These are phyloP conservation scores for Rubia occidens DNA, from an alignment of 305 asterid genomes.

Conservation along the genomic window DNA sequence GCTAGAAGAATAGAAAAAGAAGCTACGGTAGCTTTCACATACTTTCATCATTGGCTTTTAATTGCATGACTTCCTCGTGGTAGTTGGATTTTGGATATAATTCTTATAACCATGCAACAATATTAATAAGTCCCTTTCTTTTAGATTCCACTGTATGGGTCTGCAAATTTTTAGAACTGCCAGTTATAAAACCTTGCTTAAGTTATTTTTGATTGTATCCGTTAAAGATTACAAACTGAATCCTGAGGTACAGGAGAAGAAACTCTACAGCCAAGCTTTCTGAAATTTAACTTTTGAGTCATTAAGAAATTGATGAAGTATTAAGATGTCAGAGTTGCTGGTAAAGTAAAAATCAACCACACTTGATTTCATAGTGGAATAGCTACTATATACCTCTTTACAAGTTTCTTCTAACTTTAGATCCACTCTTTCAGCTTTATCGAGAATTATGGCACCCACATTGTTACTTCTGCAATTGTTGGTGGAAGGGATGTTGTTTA, in stretches of 20 bases:
- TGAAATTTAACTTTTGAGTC: neutral
- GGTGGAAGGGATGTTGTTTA: conserved; percentile 95
- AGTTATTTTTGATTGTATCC: neutral
- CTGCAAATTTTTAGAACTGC: neutral
- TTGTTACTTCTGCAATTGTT: conserved; percentile 81
- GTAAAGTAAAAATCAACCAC: neutral
- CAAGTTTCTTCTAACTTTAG: conserved; percentile 21
- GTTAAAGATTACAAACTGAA: neutral
- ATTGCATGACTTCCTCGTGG: neutral
- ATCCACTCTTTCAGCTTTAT: conserved; percentile 64
- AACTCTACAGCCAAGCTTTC: conserved; percentile 1
- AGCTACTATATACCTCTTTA: neutral
- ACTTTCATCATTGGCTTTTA: neutral
- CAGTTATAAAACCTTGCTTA: neutral
- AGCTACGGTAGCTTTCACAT: neutral
- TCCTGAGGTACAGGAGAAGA: neutral
- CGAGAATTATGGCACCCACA: conserved; percentile 92
- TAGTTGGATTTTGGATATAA: neutral
- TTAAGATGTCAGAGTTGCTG: neutral
- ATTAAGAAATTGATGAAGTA: conserved; percentile 6
- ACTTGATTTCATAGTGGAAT: neutral
- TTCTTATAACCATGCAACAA: neutral
- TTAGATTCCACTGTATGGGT: neutral
- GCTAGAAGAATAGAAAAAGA: neutral
- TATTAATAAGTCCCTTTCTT: neutral